Evolutionary conservation across 768 basidiomycete species (phyloP).

Genomic region (Phlebiopsis gigantea): DNA sequence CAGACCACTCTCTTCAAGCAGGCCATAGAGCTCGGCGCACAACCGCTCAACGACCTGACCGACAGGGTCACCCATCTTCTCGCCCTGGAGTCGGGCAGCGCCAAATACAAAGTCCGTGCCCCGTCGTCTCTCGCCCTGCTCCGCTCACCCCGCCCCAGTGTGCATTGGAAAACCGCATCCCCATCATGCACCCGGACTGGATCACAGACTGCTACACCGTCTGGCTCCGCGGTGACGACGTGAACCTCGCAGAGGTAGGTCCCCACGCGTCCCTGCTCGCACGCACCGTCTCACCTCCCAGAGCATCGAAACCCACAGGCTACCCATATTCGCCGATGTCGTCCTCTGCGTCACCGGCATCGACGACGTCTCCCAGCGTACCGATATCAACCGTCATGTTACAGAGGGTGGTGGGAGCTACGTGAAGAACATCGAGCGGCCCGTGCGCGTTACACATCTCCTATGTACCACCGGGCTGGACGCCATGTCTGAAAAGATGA

Average conservation of each 20-base stretch:
- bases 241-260: constrained; percentile 59
- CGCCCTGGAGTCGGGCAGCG: constrained; percentile 72
- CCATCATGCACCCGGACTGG: constrained; percentile 78
- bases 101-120: constrained; percentile 69
- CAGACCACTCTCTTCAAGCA: constrained; percentile 71
- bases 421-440: constrained; percentile 70
- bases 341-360: constrained; percentile 74
- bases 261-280: neutral
- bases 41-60: constrained; percentile 65
- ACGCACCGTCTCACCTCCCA: constrained; percentile 23
- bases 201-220: constrained; percentile 61
- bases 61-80: constrained; percentile 86
- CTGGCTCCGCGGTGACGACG: constrained; percentile 80
- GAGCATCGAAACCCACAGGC: constrained; percentile 55
- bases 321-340: constrained; percentile 70
- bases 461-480: constrained; percentile 66
- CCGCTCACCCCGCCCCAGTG: constrained; percentile 43
- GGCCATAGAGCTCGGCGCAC: constrained; percentile 78
- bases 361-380: constrained; percentile 52
- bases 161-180: constrained; percentile 74
- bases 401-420: constrained; percentile 61
- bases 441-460: constrained; percentile 79
- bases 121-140: neutral
- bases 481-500: constrained; percentile 62
- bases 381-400: constrained; percentile 59